Conservation (phyloP, 2,329 filamentous ascomycete species). For the Fusarium circinatum region DNA sequence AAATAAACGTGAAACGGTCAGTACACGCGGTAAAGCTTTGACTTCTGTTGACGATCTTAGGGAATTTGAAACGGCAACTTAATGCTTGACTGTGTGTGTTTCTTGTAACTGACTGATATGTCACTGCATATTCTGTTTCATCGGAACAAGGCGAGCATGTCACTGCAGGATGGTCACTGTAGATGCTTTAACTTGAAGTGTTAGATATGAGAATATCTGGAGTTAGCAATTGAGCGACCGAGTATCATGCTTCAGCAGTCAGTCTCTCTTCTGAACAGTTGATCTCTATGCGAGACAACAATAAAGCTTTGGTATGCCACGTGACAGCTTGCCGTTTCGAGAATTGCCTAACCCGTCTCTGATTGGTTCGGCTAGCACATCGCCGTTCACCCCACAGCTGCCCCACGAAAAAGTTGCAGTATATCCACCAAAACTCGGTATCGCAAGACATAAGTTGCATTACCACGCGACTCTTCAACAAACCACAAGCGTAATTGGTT, state of each 20-base stretch:
- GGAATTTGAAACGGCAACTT: background rate
- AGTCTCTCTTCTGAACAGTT: background rate
- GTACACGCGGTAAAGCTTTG: background rate
- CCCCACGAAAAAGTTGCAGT: background rate
- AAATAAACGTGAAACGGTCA: slow-evolving; percentile 17
- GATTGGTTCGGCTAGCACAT: background rate
- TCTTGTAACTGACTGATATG: background rate
- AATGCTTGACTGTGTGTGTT: background rate
- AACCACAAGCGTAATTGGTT: slow-evolving; percentile 28
- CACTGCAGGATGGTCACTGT: too few relatives aligned
- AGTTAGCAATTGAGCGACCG: fast-evolving
- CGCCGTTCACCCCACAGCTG: background rate
- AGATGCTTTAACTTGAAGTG: fast-evolving
- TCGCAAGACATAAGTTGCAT: background rate
- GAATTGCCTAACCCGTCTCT: fast-evolving
- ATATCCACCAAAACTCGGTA: slow-evolving; percentile 1
- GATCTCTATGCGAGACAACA: background rate
- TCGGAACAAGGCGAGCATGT: background rate
- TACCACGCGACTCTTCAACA: background rate
- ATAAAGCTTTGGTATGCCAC: background rate
- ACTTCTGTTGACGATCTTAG: background rate
- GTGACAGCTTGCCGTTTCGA: background rate
- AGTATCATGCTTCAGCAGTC: fast-evolving
- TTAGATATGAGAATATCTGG: background rate
- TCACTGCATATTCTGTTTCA: background rate